Base-by-base conservation (phyloP, 1,284 basidiomycete genomes). In the Naganishia liquefaciens region DNA sequence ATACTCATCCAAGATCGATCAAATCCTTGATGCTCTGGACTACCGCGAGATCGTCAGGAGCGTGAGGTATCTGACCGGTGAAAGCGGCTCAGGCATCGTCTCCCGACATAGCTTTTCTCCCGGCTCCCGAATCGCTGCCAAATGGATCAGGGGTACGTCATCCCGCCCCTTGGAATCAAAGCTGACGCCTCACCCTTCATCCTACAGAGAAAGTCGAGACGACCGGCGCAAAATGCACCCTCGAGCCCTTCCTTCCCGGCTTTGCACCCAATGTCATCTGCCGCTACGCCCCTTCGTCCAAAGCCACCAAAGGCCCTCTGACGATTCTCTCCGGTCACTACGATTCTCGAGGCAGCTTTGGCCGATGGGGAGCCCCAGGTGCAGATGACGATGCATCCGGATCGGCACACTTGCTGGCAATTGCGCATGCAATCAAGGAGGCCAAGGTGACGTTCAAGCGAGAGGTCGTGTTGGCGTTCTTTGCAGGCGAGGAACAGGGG, bases 181-280 rank as follows among this genome's bases (percentile, higher is more conserved):
- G 17, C 46, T 63, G 11, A 57, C 9, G 21, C 40, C 21, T 11
- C 11, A 1, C n/a, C 43, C 33, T 44, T 42, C 37, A 23, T 17
- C 49, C 43, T 30, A 9, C 62, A 77, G 76, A 63, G 28, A 69
- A 76, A 64, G 85, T 92, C 50, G 88, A 91, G 77, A 79, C 79
- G 4, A 85, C 86, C 0, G 91, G 91, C 3, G 89, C 89, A 0
- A 77, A 75, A 5, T 94, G 91, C 77, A 80, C 84, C 68, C 81
- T 90, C 40, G 82, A 82, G 69, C 72, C 79, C 0, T 93, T 90
- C 82, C 76, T 87, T 23, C 19, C 62, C 6, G 90, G 88, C 15
- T 92, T 91, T 73, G 82, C 89, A 7, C 91, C 91, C 11, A 91
- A 93, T 73, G 86, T 94, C 47, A 82, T 93, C 66, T 93, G 91